phyloP scores from a whole-genome alignment of 1,139 yeast genomes.

The Suhomyces bolitotheri region DNA sequence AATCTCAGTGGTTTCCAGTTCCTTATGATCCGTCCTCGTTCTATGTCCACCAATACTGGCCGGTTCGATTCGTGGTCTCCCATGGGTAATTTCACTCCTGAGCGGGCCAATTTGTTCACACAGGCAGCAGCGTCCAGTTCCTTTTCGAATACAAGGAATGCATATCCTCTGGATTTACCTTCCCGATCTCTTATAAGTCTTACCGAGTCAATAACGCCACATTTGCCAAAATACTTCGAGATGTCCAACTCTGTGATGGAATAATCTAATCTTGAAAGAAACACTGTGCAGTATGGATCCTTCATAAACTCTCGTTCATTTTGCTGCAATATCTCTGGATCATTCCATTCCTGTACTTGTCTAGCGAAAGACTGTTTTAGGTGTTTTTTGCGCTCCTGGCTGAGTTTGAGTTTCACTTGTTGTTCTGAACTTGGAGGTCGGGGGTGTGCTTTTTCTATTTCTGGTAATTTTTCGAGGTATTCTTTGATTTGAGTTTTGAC shows the following conservation, averaged over 20 bases:
- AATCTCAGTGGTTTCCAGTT: conserved; percentile 78
- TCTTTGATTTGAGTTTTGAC: conserved; percentile 32
- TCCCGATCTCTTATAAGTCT: conserved; percentile 63
- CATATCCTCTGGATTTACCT: conserved; percentile 76
- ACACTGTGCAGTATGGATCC: conserved; percentile 79
- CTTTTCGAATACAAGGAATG: conserved; percentile 70
- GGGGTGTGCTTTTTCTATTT: conserved; percentile 26
- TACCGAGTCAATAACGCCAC: conserved; percentile 69
- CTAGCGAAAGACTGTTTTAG: conserved; percentile 30
- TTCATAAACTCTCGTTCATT: conserved; percentile 58
- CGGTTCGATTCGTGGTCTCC: conserved; percentile 17
- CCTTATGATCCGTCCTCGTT: conserved; percentile 73
- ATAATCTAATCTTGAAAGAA: conserved; percentile 72
- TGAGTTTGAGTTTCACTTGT: conserved; percentile 12
- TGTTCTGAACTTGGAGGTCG: conserved; percentile 13
- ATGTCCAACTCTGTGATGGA: conserved; percentile 68
- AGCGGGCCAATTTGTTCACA: conserved; percentile 56
- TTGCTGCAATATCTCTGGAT: conserved; percentile 50
- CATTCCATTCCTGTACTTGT: conserved; percentile 45
- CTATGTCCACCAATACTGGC: conserved; percentile 72
- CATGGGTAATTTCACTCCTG: conserved; percentile 37
- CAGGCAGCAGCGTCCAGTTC: conserved; percentile 61
- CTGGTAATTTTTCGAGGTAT: conserved; percentile 29
- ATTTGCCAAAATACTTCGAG: conserved; percentile 59
- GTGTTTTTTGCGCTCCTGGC: conserved; percentile 10